Evolutionary conservation across 257 asterid species (phyloP), one percentile per base, ranked within the genome.

Genomic region (Solanum gracilifrons): DNA sequence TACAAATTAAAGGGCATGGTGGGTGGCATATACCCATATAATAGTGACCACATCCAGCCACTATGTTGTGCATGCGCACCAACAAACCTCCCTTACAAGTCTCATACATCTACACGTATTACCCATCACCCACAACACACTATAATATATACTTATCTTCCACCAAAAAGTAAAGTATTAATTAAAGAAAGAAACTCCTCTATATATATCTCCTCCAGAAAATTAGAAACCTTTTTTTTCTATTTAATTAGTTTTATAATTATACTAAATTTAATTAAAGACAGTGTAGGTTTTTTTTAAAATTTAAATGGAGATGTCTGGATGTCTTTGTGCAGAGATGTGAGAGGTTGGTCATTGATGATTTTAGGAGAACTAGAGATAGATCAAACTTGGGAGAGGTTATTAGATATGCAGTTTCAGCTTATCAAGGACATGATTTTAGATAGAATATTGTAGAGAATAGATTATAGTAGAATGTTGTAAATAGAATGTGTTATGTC

Each of bases 71-170:
- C 85, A 80, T 80, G 85, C 85, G 41, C 39, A 46, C 68, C 82
- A 88, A 88, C 88, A 88, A 90, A 75, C 68, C 92, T 86, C 39
- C 58, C 69, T 91, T 88, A 96, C 96, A 94, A 90, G 95, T 96
- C 96, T 92, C 98, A 92, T 91, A 32, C n/a, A 29, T 69, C 94
- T 95, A 89, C 90, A 91, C 94, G 66, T 27, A 79, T 33, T 37
- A 41, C 64, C 84, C 87, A 89, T 88, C 87, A 31, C 37, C 35
- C 60, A 62, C 71, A 84, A 83, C 35, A 27, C 6, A 58, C n/a
- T n/a, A 43, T 48, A 36, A 31, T 85, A 68, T 25, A 25, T 36
- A 58, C n/a, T 16, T 20, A 20, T 75, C 55, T 36, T 75, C 41
- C 32, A 33, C 46, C 80, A 32, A 73, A 68, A 32, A 18, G 43